A percentile compares a stretch with the other conserved stretches of the same genome.
These are phyloP conservation scores for Mycosarcoma mackinlayi DNA, from an alignment of 1,284 basidiomycete genomes.

Conservation along the genomic window DNA sequence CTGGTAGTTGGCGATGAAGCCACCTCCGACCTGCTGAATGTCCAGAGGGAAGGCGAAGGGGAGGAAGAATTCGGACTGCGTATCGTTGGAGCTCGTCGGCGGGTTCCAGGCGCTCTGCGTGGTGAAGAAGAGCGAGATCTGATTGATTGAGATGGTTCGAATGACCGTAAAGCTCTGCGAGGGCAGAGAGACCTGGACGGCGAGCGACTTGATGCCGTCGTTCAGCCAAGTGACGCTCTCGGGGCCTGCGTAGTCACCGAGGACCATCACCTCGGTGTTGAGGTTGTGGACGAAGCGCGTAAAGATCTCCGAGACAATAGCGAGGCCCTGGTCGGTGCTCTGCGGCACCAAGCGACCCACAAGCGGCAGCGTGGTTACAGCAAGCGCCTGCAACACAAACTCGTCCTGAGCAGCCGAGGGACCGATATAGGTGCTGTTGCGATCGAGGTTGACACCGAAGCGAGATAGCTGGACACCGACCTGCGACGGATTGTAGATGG, in stretches of 20 bases:
- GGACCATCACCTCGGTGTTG: constrained; percentile 75
- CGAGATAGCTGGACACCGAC: constrained; percentile 78
- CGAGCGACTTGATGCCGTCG: constrained; percentile 78
- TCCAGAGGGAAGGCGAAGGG: constrained; percentile 80
- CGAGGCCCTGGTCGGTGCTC: constrained; percentile 72
- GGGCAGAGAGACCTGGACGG: constrained; percentile 75
- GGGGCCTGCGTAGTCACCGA: constrained; percentile 76
- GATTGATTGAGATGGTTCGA: constrained; percentile 75
- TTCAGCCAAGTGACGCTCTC: constrained; percentile 78
- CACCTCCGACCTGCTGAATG: constrained; percentile 75
- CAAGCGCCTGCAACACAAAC: constrained; percentile 74
- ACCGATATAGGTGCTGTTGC: constrained; percentile 74
- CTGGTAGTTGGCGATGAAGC: constrained; percentile 74
- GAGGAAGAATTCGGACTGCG: constrained; percentile 76
- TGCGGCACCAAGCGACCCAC: constrained; percentile 78
- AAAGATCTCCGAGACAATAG: constrained; percentile 76
- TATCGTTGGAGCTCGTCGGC: constrained; percentile 74
- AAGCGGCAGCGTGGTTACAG: constrained; percentile 74
- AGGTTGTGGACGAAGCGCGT: constrained; percentile 79
- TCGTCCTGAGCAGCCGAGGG: constrained; percentile 72
- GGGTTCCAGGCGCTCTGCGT: constrained; percentile 72
- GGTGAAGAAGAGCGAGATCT: constrained; percentile 76
- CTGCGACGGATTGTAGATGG: constrained; percentile 79
- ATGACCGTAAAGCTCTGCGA: constrained; percentile 78
- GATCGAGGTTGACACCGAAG: constrained; percentile 76